These are phyloP conservation scores for Aspergillus wentii DNA, from an alignment of 495 filamentous ascomycete species.

Conservation along the genomic window DNA sequence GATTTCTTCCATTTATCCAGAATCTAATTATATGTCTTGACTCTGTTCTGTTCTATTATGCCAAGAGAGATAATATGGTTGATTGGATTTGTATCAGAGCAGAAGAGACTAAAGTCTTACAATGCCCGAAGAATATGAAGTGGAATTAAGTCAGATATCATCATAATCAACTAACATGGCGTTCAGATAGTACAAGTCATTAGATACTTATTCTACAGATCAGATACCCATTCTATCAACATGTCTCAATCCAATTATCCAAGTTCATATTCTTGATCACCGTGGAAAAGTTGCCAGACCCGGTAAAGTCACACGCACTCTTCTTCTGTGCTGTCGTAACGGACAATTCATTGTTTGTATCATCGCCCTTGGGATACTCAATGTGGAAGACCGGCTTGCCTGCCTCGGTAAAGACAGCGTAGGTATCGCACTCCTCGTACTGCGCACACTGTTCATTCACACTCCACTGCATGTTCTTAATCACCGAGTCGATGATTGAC, in stretches of 20 bases:
- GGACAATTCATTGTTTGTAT: constrained; percentile 31
- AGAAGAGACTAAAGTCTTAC: no score
- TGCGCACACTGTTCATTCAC: constrained; percentile 72
- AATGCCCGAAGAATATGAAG: no score
- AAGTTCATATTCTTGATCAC: constrained; percentile 61
- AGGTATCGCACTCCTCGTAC: constrained; percentile 53
- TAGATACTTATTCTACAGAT: no score
- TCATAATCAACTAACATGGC: no score
- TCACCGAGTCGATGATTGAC: constrained; percentile 50
- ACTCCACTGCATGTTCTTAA: constrained; percentile 56
- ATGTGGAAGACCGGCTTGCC: constrained; percentile 72
- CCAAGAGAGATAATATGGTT: no score
- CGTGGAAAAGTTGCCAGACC: constrained; percentile 51
- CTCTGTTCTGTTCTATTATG: no score
- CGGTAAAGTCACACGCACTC: constrained; percentile 30
- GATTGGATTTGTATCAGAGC: no score
- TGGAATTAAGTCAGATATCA: no score
- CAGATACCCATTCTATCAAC: constrained; percentile 19
- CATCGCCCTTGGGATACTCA: constrained; percentile 54
- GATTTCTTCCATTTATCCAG: no score
- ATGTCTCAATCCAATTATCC: constrained; percentile 53
- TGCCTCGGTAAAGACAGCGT: constrained; percentile 49
- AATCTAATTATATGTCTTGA: no score
- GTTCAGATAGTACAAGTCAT: no score
- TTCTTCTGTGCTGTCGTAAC: constrained; percentile 23